Base-by-base conservation (phyloP, 495 filamentous ascomycete genomes). In the Paragyromitra xinjiangensis region DNA sequence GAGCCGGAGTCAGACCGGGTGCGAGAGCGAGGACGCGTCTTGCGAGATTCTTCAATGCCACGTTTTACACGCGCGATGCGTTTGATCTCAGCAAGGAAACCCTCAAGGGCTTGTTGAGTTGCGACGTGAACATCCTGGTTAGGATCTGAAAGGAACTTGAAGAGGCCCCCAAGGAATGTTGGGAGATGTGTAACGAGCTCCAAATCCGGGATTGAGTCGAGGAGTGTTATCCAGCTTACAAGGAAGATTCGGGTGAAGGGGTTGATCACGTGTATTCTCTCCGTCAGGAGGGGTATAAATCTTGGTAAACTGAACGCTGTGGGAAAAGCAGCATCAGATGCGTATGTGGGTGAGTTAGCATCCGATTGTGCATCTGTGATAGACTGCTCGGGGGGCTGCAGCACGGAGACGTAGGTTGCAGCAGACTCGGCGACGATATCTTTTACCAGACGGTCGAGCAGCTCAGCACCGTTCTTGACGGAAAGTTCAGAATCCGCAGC, bases 371-470 rank as follows among this genome's bases (percentile, higher is more conserved):
- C 83, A 64, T 85, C 83, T 4, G 61, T 77, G 4, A 84, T 83
- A 9, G 77, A 76, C 12, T 88, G 84, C 55, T 90, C 89, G 24
- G 84, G 80, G 8, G 78, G 75, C 65, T 95, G 91, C 59, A 99
- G 85, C 1, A 98, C 87, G 0, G 95, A 98, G 14, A 98, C 91
- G 83, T 98, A 98, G 6, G 94, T 95, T 39, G 96, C 92, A 5
- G 96, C 96, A 4, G 94, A 97, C 84, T 99, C 96, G 1, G 95
- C 92, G 4, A 98, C 95, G 63, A 99, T 99, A 81, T 99, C 96
- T 83, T 99, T 99, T 71, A 99, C 91, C 24, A 99, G 86, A 16
- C 96, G 92, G 84, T 99, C 96, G 5, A 99, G 88, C 69, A 99
- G 89, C 82, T 99, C 96, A 16, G 96, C 96, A 7, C 96, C 96